A percentile compares a stretch with the other conserved stretches of the same genome.
phyloP scores from a whole-genome alignment of 176 grass and related monocot genomes.

The Oryza meyeriana region DNA sequence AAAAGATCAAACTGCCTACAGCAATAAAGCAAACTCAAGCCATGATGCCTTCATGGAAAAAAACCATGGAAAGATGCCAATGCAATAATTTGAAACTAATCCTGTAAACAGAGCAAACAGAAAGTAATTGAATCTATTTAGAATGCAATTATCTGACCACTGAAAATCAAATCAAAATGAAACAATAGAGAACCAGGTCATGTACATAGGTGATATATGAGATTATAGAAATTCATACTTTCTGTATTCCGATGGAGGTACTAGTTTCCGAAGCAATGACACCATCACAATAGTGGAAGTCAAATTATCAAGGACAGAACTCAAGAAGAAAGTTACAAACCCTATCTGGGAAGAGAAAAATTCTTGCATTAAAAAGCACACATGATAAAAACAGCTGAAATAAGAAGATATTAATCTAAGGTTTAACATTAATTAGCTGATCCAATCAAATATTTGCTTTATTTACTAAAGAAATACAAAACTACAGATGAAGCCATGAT shows the following conservation, averaged over 20 bases:
- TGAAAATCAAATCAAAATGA: neutral
- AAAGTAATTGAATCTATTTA: neutral
- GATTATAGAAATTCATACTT: slow-evolving; percentile 63
- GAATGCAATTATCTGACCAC: neutral
- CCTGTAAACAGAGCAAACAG: neutral
- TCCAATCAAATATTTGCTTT: neutral
- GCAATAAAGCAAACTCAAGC: neutral
- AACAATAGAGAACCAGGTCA: neutral
- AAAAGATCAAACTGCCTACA: neutral
- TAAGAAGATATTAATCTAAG: neutral
- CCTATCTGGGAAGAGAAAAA: slow-evolving; percentile 70
- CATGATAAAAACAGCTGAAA: neutral
- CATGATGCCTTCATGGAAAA: neutral
- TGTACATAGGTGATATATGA: slow-evolving; percentile 7
- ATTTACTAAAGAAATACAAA: neutral
- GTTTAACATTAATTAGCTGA: neutral
- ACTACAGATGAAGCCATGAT: neutral
- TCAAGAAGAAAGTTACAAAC: slow-evolving; percentile 95
- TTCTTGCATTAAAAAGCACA: slow-evolving; percentile 3
- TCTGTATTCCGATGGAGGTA: slow-evolving; percentile 82
- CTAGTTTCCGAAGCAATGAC: slow-evolving; percentile 87
- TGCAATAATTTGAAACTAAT: neutral
- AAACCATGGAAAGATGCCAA: neutral
- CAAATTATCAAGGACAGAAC: slow-evolving; percentile 85
- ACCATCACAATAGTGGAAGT: slow-evolving; percentile 99